phyloP scores from a whole-genome alignment of 2,329 filamentous ascomycete species.

The Hortaea sp. region DNA sequence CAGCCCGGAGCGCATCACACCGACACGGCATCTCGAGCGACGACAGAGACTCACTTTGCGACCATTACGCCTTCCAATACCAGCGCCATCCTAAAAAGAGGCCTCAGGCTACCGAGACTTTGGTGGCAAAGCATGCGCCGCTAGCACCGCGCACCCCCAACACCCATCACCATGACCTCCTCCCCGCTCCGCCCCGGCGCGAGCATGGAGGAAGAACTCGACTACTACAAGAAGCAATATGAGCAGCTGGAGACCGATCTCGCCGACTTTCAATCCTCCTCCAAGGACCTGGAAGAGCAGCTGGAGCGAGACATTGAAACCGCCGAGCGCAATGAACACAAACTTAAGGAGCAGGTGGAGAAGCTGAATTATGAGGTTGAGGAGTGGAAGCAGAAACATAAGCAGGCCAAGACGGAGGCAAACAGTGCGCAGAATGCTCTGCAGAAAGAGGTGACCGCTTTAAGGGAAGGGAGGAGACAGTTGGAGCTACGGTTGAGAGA shows the following conservation, averaged over 20 bases:
- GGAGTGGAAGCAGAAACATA: constrained; percentile 99
- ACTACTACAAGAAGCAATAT: constrained; percentile 95
- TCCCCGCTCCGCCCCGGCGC: constrained; percentile 28
- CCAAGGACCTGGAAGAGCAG: constrained; percentile 86
- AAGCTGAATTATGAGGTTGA: constrained; percentile 78
- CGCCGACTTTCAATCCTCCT: constrained; percentile 86
- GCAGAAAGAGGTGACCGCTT: constrained; percentile 89
- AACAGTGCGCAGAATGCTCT: constrained; percentile 73
- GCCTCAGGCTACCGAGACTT: neutral
- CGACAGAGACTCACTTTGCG: no score
- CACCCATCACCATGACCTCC: constrained; percentile 20
- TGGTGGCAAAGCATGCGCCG: constrained; percentile 17
- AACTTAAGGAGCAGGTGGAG: constrained; percentile 79
- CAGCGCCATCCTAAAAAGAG: neutral
- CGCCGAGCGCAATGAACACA: constrained; percentile 83
- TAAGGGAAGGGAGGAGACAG: constrained; percentile 74
- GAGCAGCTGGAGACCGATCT: constrained; percentile 85
- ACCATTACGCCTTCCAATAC: no score
- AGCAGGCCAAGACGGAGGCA: constrained; percentile 82
- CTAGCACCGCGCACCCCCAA: constrained; percentile 19
- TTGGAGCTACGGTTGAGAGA: constrained; percentile 79
- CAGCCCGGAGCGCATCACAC: no score
- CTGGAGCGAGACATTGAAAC: constrained; percentile 93
- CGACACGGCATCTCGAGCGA: no score
- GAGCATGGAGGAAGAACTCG: constrained; percentile 60